Percentiles rank a stretch among this genome's conserved stretches.
phyloP scores from a whole-genome alignment of 495 filamentous ascomycete genomes.

The Evernia prunastri region DNA sequence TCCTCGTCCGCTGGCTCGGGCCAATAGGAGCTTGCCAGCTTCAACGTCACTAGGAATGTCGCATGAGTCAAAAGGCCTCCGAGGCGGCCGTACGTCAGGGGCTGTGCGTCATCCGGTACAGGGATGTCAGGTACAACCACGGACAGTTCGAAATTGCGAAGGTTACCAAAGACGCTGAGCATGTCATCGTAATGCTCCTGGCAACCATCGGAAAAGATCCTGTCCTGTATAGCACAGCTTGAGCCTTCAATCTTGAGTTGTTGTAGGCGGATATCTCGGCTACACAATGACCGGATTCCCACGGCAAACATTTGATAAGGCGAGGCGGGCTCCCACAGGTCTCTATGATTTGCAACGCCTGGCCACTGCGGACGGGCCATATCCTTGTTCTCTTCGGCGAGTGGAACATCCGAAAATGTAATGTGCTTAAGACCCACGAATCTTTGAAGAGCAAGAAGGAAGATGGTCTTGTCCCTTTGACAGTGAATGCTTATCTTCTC shows the following conservation, averaged over 20 bases:
- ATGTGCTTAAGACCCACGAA: background rate
- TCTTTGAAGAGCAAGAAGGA: background rate
- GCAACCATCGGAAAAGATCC: background rate
- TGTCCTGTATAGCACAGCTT: background rate
- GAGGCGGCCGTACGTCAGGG: background rate
- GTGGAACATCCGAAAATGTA: constrained; percentile 1
- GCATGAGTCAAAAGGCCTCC: background rate
- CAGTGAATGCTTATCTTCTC: background rate
- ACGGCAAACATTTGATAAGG: background rate
- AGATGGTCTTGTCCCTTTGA: background rate
- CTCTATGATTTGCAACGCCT: background rate
- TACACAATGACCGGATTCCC: background rate
- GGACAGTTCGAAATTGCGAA: background rate
- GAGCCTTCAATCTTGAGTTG: background rate
- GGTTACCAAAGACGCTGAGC: background rate
- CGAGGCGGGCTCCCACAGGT: background rate
- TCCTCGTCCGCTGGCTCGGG: background rate
- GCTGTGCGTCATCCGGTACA: background rate
- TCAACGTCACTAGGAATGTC: background rate
- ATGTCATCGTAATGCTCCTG: background rate
- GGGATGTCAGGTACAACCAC: background rate
- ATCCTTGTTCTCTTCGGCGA: background rate
- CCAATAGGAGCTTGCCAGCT: constrained; percentile 4
- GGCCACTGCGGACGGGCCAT: background rate
- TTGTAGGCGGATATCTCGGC: background rate